Conservation (phyloP, 352 stramenopile species). For the Labyrinthula sp. region DNA sequence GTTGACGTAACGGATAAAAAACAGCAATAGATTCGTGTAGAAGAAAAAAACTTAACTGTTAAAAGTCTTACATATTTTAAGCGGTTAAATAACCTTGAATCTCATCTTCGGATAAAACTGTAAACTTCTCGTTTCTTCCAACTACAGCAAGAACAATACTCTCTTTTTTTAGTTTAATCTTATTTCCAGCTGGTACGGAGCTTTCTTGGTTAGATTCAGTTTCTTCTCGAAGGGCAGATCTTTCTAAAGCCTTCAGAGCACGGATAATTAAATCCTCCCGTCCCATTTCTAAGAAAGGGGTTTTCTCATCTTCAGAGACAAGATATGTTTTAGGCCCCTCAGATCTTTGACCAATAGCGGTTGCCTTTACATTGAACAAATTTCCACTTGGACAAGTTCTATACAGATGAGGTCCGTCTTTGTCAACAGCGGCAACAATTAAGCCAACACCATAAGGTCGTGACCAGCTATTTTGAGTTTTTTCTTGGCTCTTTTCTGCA, state of each 20-base stretch:
- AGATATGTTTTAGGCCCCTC: constrained; percentile 94
- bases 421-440: constrained; percentile 77
- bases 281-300: too few relatives aligned
- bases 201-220: too few relatives aligned
- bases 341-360: constrained; percentile 82
- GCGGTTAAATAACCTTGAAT: constrained; percentile 86
- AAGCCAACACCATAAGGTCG: constrained; percentile 92
- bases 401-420: constrained; percentile 85
- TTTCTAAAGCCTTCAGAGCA: constrained; percentile 77
- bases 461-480: constrained; percentile 94
- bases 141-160: constrained; percentile 77
- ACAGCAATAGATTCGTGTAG: too few relatives aligned
- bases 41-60: too few relatives aligned
- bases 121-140: constrained; percentile 71
- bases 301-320: too few relatives aligned
- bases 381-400: constrained; percentile 93
- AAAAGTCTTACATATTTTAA: too few relatives aligned
- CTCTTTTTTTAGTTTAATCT: constrained; percentile 72
- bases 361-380: constrained; percentile 94
- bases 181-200: too few relatives aligned
- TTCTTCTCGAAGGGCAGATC: too few relatives aligned
- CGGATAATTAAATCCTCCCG: constrained; percentile 97
- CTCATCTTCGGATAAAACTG: constrained; percentile 69
- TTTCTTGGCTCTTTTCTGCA: constrained; percentile 93
- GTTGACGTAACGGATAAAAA: too few relatives aligned